Evolutionary conservation across 2,329 filamentous ascomycete genomes (phyloP), one percentile per base, ranked within the genome.

Genomic region (Harringtonia lauricola): DNA sequence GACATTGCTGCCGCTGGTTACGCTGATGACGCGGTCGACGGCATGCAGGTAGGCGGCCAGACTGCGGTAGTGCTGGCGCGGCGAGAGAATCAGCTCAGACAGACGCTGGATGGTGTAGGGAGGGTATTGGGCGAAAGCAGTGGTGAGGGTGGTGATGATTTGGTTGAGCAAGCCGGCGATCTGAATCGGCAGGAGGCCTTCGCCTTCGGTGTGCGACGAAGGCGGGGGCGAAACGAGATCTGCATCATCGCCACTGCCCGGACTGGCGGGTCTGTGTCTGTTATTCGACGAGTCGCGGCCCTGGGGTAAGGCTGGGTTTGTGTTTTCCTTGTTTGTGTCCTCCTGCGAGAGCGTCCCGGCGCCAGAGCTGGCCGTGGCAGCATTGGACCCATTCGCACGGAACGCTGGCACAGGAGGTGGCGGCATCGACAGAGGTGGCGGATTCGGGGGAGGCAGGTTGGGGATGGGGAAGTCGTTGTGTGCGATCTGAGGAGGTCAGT

Each of bases 61-160:
- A 42, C 80, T 83, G 48, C 76, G 79, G 66, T 96, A 95, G 63
- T 95, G 84, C 44, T 73, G 72, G 47, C 70, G 81, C 1, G 92
- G 92, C 22, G 71, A 64, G 30, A 94, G 70, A 5, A 95, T 68
- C 26, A 96, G 80, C 67, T 98, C 92, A 19, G 88, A 79, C 19
- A 98, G 74, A 33, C 92, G 83, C 64, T 98, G 92, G 49, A 95
- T 76, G 3, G 92, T 96, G 60, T 96, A 87, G 0, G 92, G 92
- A 1, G 92, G 90, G 53, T 84, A 76, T 3, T 70, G 67, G 19
- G 75, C 59, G 62, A 98, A 98, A 51, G 74, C 75, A 3, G 68
- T 70, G 40, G 64, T 68, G 33, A 95, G 68, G 15, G 81, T 79
- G 7, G 63, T 61, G 33, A 64, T 71, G 51, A 86, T 81, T 45